phyloP scores from a whole-genome alignment of 2,329 filamentous ascomycete genomes.

The Tolypocladium ovalisporum region DNA sequence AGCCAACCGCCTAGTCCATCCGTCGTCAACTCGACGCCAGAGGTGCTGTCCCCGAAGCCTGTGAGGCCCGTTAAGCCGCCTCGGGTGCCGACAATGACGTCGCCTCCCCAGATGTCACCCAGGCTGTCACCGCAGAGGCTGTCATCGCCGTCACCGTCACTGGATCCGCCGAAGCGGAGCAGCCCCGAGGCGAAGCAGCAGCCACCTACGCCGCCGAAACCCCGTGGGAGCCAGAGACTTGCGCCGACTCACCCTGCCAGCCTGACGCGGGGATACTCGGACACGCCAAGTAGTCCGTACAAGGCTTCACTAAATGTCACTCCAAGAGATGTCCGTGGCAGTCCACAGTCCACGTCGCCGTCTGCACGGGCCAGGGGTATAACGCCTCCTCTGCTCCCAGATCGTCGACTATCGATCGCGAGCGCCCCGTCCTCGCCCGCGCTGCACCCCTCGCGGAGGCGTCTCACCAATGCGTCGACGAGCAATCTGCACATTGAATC shows the following conservation, averaged over 20 bases:
- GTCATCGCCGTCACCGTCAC: slow-evolving; percentile 12
- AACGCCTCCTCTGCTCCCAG: slow-evolving; percentile 5
- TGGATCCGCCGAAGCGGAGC: slow-evolving; percentile 17
- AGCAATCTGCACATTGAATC: slow-evolving; percentile 46
- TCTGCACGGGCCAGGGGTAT: neutral
- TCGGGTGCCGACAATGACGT: slow-evolving; percentile 12
- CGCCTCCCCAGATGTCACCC: slow-evolving; percentile 15
- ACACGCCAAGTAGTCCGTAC: neutral
- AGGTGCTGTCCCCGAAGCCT: slow-evolving; percentile 22
- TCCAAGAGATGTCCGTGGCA: neutral
- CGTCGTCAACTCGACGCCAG: slow-evolving; percentile 10
- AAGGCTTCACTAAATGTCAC: neutral
- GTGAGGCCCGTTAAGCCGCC: slow-evolving; percentile 18
- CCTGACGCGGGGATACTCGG: slow-evolving; percentile 6
- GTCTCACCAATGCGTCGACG: slow-evolving; percentile 15
- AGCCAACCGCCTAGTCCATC: slow-evolving; percentile 8
- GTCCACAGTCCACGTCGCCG: neutral
- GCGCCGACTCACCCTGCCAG: neutral
- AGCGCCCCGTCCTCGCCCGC: slow-evolving; percentile 25
- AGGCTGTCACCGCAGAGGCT: slow-evolving; percentile 8
- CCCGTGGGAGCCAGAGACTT: slow-evolving; percentile 15
- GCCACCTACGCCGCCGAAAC: slow-evolving; percentile 26
- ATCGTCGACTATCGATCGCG: slow-evolving; percentile 8
- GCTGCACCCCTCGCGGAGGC: slow-evolving; percentile 19
- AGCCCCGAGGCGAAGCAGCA: slow-evolving; percentile 7